Conservation (phyloP, 2,329 filamentous ascomycete genomes). For the Albifimbria verrucaria region DNA sequence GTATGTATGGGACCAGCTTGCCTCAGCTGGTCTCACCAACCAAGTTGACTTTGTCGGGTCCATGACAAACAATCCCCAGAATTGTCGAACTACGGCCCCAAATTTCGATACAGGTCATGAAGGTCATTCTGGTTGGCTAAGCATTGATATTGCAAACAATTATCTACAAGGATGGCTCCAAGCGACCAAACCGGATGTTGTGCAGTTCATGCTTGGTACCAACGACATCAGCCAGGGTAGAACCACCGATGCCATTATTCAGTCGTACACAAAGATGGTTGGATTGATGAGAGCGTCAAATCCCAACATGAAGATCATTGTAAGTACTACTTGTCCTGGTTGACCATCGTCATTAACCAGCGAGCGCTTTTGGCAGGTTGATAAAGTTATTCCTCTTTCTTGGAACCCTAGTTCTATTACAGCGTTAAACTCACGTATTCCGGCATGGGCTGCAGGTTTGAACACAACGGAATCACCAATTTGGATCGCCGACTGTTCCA, state of each 20-base stretch:
- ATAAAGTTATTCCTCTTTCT: not conserved
- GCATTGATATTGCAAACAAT: slow-evolving; percentile 26
- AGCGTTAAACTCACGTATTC: slow-evolving; percentile 32
- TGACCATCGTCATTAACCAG: not conserved
- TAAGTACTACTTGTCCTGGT: slow-evolving; percentile 14
- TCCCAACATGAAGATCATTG: slow-evolving; percentile 36
- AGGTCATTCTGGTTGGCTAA: slow-evolving; percentile 25
- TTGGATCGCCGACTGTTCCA: slow-evolving; percentile 33
- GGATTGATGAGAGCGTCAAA: slow-evolving; percentile 31
- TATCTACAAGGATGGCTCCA: slow-evolving; percentile 35
- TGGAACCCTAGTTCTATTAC: slow-evolving; percentile 22
- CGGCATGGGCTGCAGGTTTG: slow-evolving; percentile 29
- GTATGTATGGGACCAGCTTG: slow-evolving; percentile 35
- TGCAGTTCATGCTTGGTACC: slow-evolving; percentile 43
- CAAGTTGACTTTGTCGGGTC: slow-evolving; percentile 39
- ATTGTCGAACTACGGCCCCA: slow-evolving; percentile 29
- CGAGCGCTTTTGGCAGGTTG: not conserved
- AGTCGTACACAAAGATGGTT: not conserved
- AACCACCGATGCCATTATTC: slow-evolving; percentile 6
- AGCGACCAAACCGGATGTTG: slow-evolving; percentile 33
- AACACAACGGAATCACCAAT: slow-evolving; percentile 36
- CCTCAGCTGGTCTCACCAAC: slow-evolving; percentile 25
- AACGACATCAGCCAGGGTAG: slow-evolving; percentile 34
- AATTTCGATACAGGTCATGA: slow-evolving; percentile 37
- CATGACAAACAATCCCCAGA: slow-evolving; percentile 33